Base-by-base conservation (phyloP, 192 early-diverging fungal genomes). In the Backusella mclennaniae region DNA sequence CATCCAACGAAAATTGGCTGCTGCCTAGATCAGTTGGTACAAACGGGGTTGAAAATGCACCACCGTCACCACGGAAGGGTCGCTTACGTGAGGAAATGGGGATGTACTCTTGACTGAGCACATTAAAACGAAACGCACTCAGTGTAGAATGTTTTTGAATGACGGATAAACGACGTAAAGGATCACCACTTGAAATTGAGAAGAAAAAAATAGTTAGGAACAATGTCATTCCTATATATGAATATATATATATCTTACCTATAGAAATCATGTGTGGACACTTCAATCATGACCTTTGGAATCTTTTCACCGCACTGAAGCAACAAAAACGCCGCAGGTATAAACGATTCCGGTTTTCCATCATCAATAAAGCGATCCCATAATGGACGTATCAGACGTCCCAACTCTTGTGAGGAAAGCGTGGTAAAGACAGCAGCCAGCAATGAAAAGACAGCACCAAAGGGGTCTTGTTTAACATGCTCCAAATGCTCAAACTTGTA, bases 261-360 rank as follows among this genome's bases (percentile, higher is more conserved):
- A 26, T 76, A 83, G 19, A 90, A 78, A 71, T 90, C 89, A 14
- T 77, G 77, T 4, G 79, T 77, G 19, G 84, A 85, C 0, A 86
- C 39, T 33, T 79, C 76, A 19, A 82, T 82, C 14, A 86, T 78
- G 4, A 73, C 67, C 23, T 85, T 79, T 31, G 86, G 87, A 12
- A 80, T 77, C 36, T 87, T 81, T 39, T 90, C 89, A 36, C 86
- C 87, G 69, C 89, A 88, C 67, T 88, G 86, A 52, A 88, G 82
- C 67, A 90, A 85, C 23, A 90, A 63, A 73, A 90, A 90, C 19
- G 85, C 84, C 2, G 86, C 85, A 1, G 84, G 77, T 42, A 81
- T 66, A 39, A 86, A 82, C 3, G 81, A 73, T 31, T 85, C 77
- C 0, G 83, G 80, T 15, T 79, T 77, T n/a, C 76, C 70, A 36